Percentiles rank a stretch among this genome's conserved stretches.
Conservation (phyloP, 2,329 filamentous ascomycete species). For the Alternaria hordeiaustralica region DNA sequence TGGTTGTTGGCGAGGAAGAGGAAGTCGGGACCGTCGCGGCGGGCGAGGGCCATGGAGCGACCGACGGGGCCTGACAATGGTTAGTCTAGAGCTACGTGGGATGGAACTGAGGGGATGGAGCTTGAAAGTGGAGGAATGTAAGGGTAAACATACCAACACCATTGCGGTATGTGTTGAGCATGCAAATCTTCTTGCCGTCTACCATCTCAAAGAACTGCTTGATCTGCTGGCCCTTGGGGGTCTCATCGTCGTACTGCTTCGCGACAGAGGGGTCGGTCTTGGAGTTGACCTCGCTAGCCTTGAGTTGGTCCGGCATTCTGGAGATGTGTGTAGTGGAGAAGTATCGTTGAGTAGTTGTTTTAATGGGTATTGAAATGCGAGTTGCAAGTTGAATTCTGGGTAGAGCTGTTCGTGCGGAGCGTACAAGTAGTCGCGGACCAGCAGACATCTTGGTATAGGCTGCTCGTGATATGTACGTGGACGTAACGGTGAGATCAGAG, state of each 20-base stretch:
- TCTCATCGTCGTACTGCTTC: constrained; percentile 57
- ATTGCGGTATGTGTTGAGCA: constrained; percentile 52
- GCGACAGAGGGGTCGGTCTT: constrained; percentile 55
- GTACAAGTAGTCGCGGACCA: constrained; percentile 22
- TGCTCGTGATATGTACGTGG: constrained; percentile 6
- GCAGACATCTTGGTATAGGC: constrained; percentile 20
- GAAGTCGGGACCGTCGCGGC: constrained; percentile 64
- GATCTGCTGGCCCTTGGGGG: constrained; percentile 54
- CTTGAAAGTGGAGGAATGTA: background rate
- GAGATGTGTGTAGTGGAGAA: constrained; percentile 26
- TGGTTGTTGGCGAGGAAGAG: constrained; percentile 59
- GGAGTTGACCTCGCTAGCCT: constrained; percentile 49
- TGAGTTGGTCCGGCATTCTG: constrained; percentile 56
- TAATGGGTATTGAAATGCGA: background rate
- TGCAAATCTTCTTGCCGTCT: constrained; percentile 54
- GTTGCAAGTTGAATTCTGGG: constrained; percentile 8
- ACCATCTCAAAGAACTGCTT: constrained; percentile 56
- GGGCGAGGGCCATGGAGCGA: constrained; percentile 58
- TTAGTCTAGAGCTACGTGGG: background rate
- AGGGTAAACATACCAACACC: constrained; percentile 44
- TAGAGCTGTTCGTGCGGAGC: constrained; percentile 7
- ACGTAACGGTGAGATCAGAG: constrained; percentile 32
- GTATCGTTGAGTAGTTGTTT: constrained; percentile 7
- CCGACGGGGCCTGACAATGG: constrained; percentile 47
- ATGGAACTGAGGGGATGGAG: background rate